Evolutionary conservation across 2,329 filamentous ascomycete genomes (phyloP).

Genomic region (Periconia sp.): DNA sequence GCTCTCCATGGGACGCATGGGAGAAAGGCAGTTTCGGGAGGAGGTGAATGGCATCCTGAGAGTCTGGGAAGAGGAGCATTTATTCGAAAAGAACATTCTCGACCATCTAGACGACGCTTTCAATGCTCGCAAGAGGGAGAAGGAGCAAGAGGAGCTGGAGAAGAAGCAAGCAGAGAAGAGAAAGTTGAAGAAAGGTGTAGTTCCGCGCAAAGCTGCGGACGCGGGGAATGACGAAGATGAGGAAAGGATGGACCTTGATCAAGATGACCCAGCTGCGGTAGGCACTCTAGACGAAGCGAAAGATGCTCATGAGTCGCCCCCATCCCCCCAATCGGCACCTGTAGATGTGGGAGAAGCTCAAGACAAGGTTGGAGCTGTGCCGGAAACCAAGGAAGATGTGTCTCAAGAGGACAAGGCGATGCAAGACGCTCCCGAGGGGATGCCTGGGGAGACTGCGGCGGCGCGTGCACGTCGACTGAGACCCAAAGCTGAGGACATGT

Average conservation of each 20-base stretch:
- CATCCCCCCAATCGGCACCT: background rate
- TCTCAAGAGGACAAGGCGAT: conserved; percentile 1
- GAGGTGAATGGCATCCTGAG: conserved; percentile 41
- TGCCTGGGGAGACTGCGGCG: conserved; percentile 41
- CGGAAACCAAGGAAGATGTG: background rate
- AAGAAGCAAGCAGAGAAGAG: conserved; percentile 65
- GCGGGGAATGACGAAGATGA: conserved; percentile 20
- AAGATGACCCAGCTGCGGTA: conserved; percentile 10
- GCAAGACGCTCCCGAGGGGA: conserved; percentile 12
- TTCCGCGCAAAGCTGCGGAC: conserved; percentile 14
- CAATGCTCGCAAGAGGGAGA: conserved; percentile 47
- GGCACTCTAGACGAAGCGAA: conserved; percentile 9
- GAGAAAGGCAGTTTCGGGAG: conserved; percentile 62
- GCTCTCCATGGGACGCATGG: conserved; percentile 78
- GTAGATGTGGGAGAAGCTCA: background rate
- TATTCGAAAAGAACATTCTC: conserved; percentile 38
- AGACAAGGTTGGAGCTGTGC: background rate
- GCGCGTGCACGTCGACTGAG: conserved; percentile 41
- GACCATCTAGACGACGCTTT: conserved; percentile 34
- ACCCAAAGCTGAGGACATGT: conserved; percentile 49
- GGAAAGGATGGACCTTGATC: conserved; percentile 26
- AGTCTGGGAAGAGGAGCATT: conserved; percentile 39
- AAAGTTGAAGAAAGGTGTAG: conserved; percentile 21
- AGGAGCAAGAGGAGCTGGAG: conserved; percentile 64
- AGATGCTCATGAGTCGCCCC: conserved; percentile 1